Base-by-base conservation (phyloP, 768 basidiomycete genomes). In the Amanita muscaria region DNA sequence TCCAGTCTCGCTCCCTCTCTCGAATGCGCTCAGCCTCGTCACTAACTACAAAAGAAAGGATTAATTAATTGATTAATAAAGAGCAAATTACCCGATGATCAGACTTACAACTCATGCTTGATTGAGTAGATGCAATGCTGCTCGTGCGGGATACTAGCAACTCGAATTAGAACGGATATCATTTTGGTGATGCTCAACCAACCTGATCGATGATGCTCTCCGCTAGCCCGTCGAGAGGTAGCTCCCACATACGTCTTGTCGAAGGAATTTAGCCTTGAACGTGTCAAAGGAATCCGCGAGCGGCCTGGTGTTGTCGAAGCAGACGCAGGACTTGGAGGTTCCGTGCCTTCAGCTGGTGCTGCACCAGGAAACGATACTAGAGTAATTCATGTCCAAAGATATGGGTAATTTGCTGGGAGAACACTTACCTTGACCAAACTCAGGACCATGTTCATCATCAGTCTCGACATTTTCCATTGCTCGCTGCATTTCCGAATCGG, bases 401-500 rank as follows among this genome's bases (percentile, higher is more conserved):
- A n/a, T n/a, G n/a, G n/a, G 12, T 22, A 27, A 21, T 9, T 3
- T 24, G 3, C n/a, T 21, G 6, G 27, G 10, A 16, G 14, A 9
- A 12, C 8, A 16, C 36, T 12, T 16, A 46, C 44, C 37, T n/a
- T 46, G 36, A 7, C 39, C 36, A 22, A 29, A 31, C 32, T 46
- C 44, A 16, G 18, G 18, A 31, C 18, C 44, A 16, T 22, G 36
- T 5, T 38, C 44, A 29, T 75, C 77, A 49, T 66, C 76, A 52
- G 70, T 77, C 42, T 77, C 73, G 46, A 77, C 54, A 16, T 67
- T 74, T 22, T 73, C 67, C 54, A 86, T 74, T 8, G 68, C 76
- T 42, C 73, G 70, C 43, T 77, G 79, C 83, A 86, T 85, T 52
- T 80, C 80, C 2, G 81, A 80, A 52, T 86, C 79, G 44, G 75